Evolutionary conservation across 345 rosid species (phyloP).

Genomic region (Carallia brachiata): DNA sequence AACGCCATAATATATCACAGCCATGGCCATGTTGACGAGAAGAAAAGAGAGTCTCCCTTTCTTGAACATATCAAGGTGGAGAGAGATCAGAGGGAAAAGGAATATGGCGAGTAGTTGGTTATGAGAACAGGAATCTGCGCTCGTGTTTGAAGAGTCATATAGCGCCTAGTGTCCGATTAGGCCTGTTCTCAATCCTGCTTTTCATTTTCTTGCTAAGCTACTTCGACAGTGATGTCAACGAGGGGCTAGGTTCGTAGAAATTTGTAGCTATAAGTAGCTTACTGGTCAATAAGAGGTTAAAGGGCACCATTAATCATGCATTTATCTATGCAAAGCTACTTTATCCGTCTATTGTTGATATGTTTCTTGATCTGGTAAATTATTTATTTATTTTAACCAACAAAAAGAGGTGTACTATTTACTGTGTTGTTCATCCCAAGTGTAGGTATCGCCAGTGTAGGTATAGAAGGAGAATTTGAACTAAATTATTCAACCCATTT

Average conservation of each 20-base stretch:
- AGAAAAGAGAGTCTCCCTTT: background rate
- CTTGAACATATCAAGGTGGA: background rate
- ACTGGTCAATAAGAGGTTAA: background rate
- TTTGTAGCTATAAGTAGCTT: background rate
- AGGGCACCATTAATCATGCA: no score
- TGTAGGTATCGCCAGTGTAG: no score
- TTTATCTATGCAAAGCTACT: background rate
- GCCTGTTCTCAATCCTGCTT: background rate
- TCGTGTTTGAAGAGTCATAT: background rate
- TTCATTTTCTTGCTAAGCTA: background rate
- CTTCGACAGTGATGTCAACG: background rate
- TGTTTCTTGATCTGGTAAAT: no score
- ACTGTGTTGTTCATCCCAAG: no score
- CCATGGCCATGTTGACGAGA: conserved; percentile 1
- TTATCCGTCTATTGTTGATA: background rate
- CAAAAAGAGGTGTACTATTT: no score
- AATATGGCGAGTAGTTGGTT: no score
- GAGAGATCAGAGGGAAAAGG: background rate
- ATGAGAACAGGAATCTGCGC: background rate
- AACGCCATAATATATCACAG: conserved; percentile 39
- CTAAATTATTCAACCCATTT: no score
- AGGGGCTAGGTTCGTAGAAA: background rate
- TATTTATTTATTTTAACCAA: no score
- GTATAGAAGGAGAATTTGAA: no score
- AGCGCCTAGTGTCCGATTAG: background rate